Percentiles rank a stretch among this genome's conserved stretches.
Evolutionary conservation across 2,329 filamentous ascomycete species (phyloP).

Genomic region (Stylonectria norvegica): DNA sequence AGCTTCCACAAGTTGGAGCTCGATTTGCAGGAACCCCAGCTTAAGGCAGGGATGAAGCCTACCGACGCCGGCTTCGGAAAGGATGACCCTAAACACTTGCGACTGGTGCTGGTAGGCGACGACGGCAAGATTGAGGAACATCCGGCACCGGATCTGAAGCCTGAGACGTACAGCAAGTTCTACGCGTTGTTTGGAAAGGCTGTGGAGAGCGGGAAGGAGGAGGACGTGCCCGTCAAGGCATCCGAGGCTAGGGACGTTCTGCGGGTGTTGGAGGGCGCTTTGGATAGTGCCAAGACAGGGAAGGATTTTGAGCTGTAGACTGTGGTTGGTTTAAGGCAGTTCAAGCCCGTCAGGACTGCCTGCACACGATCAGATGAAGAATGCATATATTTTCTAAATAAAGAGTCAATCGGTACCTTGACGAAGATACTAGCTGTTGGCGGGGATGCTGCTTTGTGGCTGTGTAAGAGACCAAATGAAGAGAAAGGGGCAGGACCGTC

Average conservation of each 20-base stretch:
- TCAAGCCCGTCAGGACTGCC: too few species aligned
- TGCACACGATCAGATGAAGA: too few species aligned
- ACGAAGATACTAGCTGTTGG: not conserved
- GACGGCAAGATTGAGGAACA: slow-evolving; percentile 50
- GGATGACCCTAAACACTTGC: slow-evolving; percentile 59
- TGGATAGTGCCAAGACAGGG: slow-evolving; percentile 48
- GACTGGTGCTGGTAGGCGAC: slow-evolving; percentile 52
- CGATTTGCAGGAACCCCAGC: slow-evolving; percentile 73
- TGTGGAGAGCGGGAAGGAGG: slow-evolving; percentile 45
- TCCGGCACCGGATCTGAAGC: slow-evolving; percentile 56
- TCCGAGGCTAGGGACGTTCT: slow-evolving; percentile 52
- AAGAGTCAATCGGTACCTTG: not conserved
- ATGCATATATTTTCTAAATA: not conserved
- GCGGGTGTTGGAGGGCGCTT: slow-evolving; percentile 49
- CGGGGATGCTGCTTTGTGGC: not conserved
- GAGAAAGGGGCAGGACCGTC: too few species aligned
- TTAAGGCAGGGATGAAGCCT: slow-evolving; percentile 60
- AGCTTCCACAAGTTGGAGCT: slow-evolving; percentile 70
- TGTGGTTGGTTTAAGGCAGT: not conserved
- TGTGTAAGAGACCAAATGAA: too few species aligned
- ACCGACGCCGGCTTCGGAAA: slow-evolving; percentile 61
- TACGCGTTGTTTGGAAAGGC: slow-evolving; percentile 55
- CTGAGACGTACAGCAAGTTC: slow-evolving; percentile 65
- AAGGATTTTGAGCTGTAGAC: slow-evolving; percentile 38
- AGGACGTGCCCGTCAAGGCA: slow-evolving; percentile 51